Conservation (phyloP, 768 basidiomycete genomes). For the Lanmaoa pseudosensibilis region DNA sequence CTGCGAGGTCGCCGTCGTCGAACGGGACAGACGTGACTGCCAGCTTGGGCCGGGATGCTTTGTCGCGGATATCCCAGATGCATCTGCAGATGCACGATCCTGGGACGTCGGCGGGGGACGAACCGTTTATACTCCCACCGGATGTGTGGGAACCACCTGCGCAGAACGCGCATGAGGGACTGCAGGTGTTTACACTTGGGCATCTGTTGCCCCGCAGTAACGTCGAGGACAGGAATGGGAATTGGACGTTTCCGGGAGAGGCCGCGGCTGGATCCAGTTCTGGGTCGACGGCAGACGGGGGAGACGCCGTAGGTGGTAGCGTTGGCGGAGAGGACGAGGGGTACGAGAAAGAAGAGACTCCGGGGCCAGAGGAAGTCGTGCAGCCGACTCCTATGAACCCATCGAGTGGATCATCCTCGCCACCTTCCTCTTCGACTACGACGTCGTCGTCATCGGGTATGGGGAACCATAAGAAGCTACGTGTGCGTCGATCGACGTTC, state of each 20-base stretch:
- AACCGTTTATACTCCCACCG: constrained; percentile 30
- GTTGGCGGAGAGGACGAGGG: constrained; percentile 19
- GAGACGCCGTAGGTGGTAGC: constrained; percentile 21
- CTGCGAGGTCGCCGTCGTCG: constrained; percentile 18
- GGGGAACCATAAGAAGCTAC: constrained; percentile 44
- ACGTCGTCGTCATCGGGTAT: constrained; percentile 11
- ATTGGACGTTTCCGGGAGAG: constrained; percentile 56
- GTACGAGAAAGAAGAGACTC: constrained; percentile 29
- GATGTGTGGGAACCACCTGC: constrained; percentile 28
- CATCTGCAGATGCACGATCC: constrained; percentile 45
- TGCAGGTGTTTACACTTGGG: constrained; percentile 80
- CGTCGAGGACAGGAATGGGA: constrained; percentile 52
- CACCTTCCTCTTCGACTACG: constrained; percentile 15
- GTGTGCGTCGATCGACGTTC: constrained; percentile 74
- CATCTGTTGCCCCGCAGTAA: constrained; percentile 64
- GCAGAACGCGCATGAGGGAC: constrained; percentile 52
- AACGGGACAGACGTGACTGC: constrained; percentile 16
- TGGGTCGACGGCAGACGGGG: constrained; percentile 17
- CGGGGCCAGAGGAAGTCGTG: constrained; percentile 39
- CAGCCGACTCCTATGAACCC: constrained; percentile 38
- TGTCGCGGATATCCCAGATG: constrained; percentile 48
- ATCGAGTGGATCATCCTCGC: constrained; percentile 13
- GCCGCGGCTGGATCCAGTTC: constrained; percentile 11
- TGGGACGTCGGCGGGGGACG: constrained; percentile 27
- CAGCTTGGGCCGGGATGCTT: constrained; percentile 41